Conservation (phyloP, 768 basidiomycete species). For the Leccinum rimulosum region DNA sequence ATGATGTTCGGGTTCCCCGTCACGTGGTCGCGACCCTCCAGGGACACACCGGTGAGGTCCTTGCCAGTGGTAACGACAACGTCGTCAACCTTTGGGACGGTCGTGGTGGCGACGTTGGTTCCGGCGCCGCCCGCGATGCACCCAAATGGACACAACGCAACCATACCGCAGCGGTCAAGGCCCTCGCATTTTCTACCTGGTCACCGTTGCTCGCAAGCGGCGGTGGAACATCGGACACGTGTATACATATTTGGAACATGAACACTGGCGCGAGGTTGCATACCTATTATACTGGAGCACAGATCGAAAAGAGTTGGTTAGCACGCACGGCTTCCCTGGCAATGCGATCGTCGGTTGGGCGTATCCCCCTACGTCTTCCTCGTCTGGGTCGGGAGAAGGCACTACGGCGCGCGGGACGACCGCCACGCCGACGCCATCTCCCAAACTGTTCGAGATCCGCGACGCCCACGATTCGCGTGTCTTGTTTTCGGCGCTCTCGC, state of each 20-base stretch:
- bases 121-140: constrained; percentile 46
- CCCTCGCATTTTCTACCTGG: constrained; percentile 98
- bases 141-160: constrained; percentile 92
- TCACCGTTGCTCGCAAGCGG: constrained; percentile 87
- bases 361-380: constrained; percentile 54
- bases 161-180: constrained; percentile 87
- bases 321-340: constrained; percentile 93
- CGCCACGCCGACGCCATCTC: constrained; percentile 13
- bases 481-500: constrained; percentile 79
- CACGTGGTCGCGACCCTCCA: constrained; percentile 90
- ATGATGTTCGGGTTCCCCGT: constrained; percentile 83
- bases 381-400: constrained; percentile 24
- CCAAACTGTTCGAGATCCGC: constrained; percentile 53
- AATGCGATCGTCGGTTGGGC: constrained; percentile 79
- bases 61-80: constrained; percentile 97
- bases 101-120: constrained; percentile 54
- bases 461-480: constrained; percentile 94
- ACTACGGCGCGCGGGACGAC: constrained; percentile 11
- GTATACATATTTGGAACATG: constrained; percentile 87
- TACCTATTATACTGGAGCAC: constrained; percentile 81
- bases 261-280: constrained; percentile 91
- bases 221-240: constrained; percentile 92
- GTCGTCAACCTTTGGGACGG: constrained; percentile 98
- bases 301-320: constrained; percentile 89
- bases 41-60: constrained; percentile 86